These are phyloP conservation scores for Podospora comata DNA, from an alignment of 495 filamentous ascomycete genomes.

Conservation along the genomic window DNA sequence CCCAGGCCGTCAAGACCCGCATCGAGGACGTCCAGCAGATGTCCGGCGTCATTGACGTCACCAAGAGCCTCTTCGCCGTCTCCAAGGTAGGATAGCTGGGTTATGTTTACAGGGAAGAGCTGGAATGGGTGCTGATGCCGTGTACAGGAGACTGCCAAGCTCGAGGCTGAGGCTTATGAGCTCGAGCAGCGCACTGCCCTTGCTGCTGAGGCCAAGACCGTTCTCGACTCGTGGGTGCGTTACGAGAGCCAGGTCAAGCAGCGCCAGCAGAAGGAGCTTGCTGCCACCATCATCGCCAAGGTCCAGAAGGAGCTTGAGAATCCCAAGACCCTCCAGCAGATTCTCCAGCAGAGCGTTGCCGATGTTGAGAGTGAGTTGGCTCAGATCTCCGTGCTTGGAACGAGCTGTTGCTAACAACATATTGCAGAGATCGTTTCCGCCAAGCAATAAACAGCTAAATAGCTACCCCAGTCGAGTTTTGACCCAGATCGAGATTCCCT, in stretches of 20 bases:
- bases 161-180: conserved; percentile 94
- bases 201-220: conserved; percentile 85
- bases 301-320: conserved; percentile 97
- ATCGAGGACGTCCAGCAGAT: conserved; percentile 93
- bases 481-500: conserved; percentile 40
- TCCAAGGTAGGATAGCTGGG: conserved; percentile 69
- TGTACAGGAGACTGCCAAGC: conserved; percentile 84
- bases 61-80: conserved; percentile 93
- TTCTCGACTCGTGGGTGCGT: conserved; percentile 96
- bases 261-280: conserved; percentile 93
- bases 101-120: neutral
- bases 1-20: conserved; percentile 84
- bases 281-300: conserved; percentile 88
- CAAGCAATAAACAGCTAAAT: conserved; percentile 49
- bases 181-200: conserved; percentile 92
- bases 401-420: conserved; percentile 26
- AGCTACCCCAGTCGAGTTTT: conserved; percentile 36
- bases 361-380: conserved; percentile 89
- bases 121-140: conserved; percentile 17
- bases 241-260: conserved; percentile 99
- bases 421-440: conserved; percentile 50
- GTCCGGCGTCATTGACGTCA: conserved; percentile 88
- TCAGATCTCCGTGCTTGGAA: neutral
- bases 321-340: conserved; percentile 90
- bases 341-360: conserved; percentile 87